Base-by-base conservation (phyloP, 768 basidiomycete species). In the Russula sp. region DNA sequence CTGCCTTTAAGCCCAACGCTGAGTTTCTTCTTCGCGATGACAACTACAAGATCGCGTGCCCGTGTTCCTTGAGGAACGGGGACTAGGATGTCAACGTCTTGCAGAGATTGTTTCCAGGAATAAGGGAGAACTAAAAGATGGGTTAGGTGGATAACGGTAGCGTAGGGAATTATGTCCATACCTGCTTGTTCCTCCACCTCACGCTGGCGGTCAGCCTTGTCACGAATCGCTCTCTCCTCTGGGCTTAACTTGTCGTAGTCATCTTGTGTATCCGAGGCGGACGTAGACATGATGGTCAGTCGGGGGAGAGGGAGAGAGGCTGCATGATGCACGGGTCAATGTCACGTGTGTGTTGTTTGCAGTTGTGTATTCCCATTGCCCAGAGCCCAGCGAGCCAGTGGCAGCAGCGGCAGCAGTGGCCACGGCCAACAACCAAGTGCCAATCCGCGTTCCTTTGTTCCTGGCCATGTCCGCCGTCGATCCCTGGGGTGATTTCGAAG, bases 61-160 rank as follows among this genome's bases (percentile, higher is more conserved):
- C 91, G 82, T 5, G 93, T 96, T 16, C 94, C 96, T 61, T 87
- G 83, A 6, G 93, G 90, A 4, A 99, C 87, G 8, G 90, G 87
- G 10, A 98, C 77, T 13, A 81, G 77, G 56, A 99, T 75, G 64
- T 96, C 90, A 22, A 97, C 82, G 57, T 97, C 93, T 14, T 83
- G 84, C 7, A 99, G 79, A 68, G 93, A 85, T 71, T 99, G 97
- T 50, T 75, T 85, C 97, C 97, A 99, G 58, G 74, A 77, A 73
- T 96, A 98, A 6, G 97, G 97, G 64, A 99, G 77, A 18, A 85
- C 92, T 93, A 20, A 6, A 68, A 58, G 56, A 64, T 58, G 20
- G 43, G 32, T 60, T 58, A 56, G 59, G 47, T 47, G 53, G 52
- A 53, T 69, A 54, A 58, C 60, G 59, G 58, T 67, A 56, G 22